Evolutionary conservation across 2,329 filamentous ascomycete genomes (phyloP).

Genomic region (Cyclaneusma minus): DNA sequence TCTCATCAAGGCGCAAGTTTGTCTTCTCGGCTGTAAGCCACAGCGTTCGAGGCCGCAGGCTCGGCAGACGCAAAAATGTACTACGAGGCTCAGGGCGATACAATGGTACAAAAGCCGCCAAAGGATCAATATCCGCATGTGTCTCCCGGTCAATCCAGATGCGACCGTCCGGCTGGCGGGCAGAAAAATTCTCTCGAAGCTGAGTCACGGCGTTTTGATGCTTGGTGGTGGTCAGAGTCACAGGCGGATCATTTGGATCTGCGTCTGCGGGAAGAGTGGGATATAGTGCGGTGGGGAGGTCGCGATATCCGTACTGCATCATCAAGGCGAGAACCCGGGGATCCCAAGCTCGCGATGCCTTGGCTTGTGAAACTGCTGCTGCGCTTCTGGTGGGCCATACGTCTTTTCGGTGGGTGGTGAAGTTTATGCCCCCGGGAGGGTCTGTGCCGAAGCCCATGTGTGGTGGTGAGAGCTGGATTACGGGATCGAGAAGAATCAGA

Average conservation of each 20-base stretch:
- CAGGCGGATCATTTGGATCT: slow-evolving; percentile 15
- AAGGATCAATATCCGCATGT: no score
- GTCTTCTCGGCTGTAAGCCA: no score
- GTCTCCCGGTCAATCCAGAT: no score
- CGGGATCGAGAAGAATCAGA: slow-evolving; percentile 65
- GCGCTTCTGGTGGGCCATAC: slow-evolving; percentile 59
- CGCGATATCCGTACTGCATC: slow-evolving; percentile 56
- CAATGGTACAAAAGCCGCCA: no score
- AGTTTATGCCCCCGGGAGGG: no score
- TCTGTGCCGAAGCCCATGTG: slow-evolving; percentile 25
- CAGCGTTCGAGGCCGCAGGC: no score
- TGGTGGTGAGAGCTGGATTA: slow-evolving; percentile 34
- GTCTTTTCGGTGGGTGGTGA: slow-evolving; percentile 60
- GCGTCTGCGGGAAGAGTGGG: slow-evolving; percentile 23
- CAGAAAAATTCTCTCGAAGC: slow-evolving; percentile 42
- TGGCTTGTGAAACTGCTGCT: slow-evolving; percentile 48
- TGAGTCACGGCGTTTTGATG: slow-evolving; percentile 74
- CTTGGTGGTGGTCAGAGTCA: slow-evolving; percentile 64
- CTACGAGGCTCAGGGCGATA: no score
- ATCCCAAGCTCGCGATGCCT: slow-evolving; percentile 73
- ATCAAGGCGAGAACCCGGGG: slow-evolving; percentile 57
- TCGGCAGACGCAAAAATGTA: no score
- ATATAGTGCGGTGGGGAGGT: slow-evolving; percentile 46
- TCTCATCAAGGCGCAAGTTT: no score
- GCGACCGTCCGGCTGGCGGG: no score